Conservation (phyloP, 2,329 filamentous ascomycete species). For the Aspergillus terreus region DNA sequence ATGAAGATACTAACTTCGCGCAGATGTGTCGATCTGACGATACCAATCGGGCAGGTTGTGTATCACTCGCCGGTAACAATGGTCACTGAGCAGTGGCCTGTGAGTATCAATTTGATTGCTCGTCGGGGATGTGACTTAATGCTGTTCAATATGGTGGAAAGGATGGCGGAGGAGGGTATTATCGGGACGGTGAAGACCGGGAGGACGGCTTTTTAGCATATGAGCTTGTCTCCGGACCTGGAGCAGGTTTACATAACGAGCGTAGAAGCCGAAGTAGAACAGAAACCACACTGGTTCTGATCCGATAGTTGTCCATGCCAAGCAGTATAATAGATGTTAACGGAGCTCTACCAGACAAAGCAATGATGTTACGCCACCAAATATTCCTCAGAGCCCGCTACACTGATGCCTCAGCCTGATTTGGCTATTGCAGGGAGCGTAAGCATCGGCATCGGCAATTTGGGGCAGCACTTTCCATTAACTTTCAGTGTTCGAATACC, state of each 20-base stretch:
- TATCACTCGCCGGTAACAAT: slow-evolving; percentile 5
- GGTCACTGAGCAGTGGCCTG: slow-evolving; percentile 7
- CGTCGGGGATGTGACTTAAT: slow-evolving; percentile 15
- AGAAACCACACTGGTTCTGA: too few relatives aligned
- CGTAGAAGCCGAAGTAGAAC: too few relatives aligned
- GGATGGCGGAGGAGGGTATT: slow-evolving; percentile 7
- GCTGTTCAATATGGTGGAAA: slow-evolving; percentile 10
- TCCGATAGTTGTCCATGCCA: too few relatives aligned
- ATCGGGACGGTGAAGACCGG: slow-evolving; percentile 10
- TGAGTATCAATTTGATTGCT: slow-evolving; percentile 8
- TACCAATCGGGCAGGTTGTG: slow-evolving; percentile 9
- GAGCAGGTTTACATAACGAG: too few relatives aligned
- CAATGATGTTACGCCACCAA: neutral
- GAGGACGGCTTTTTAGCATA: neutral
- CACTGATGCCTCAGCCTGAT: neutral
- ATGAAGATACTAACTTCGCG: neutral
- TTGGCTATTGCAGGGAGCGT: neutral
- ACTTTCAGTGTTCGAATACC: neutral
- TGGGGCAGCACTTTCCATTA: neutral
- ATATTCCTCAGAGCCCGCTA: neutral
- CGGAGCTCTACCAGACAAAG: too few relatives aligned
- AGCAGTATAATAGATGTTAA: too few relatives aligned
- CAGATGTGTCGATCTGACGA: slow-evolving; percentile 9
- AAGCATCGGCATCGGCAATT: neutral
- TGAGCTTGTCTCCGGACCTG: too few relatives aligned